Base-by-base conservation (phyloP, 164 flowering plant species). In the Hamamelis virginiana region DNA sequence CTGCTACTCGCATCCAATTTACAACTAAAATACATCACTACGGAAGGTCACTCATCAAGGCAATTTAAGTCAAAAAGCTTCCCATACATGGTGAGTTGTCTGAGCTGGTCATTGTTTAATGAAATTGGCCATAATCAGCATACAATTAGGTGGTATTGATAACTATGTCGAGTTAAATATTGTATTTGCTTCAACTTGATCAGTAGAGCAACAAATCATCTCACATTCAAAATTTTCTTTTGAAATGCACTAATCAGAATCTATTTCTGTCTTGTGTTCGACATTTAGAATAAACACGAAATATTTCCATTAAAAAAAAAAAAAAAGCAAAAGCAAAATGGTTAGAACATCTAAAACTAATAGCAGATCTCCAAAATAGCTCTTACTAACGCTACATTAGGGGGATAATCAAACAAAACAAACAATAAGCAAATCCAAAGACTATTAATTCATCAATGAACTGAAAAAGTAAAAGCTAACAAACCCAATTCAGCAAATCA, bases 401-500 rank as follows among this genome's bases (percentile, higher is more conserved):
- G 26, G 41, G 44, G 25, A 63, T 41, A 48, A 51, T 58, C 51
- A 62, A 57, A 50, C 14, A 27, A n/a, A 9, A 67, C 4, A 5
- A 43, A 43, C 43, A 16, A 21, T 1, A 22, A 66, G 47, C 27
- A 59, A 57, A 65, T 19, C 66, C 59, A 52, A 25, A 28, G 41
- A 26, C 66, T 3, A 25, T 3, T 16, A 64, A 56, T 43, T 12
- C 65, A 61, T 10, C 62, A 56, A 38, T 23, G 1, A 59, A 52
- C 51, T 3, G 27, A 13, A 26, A 23, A 5, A 69, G 8, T 18
- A 3, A 38, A 58, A 26, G 47, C 22, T 13, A 13, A 56, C 10
- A 26, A 57, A 61, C 53, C 72, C 58, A 67, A 57, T 63, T 65
- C 44, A 65, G 21, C 56, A 74, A 65, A 55, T 63, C 65, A 69